Percentiles rank a stretch among this genome's conserved stretches.
These are phyloP conservation scores for Exophiala calicioides DNA, from an alignment of 2,329 filamentous ascomycete species.

Conservation along the genomic window DNA sequence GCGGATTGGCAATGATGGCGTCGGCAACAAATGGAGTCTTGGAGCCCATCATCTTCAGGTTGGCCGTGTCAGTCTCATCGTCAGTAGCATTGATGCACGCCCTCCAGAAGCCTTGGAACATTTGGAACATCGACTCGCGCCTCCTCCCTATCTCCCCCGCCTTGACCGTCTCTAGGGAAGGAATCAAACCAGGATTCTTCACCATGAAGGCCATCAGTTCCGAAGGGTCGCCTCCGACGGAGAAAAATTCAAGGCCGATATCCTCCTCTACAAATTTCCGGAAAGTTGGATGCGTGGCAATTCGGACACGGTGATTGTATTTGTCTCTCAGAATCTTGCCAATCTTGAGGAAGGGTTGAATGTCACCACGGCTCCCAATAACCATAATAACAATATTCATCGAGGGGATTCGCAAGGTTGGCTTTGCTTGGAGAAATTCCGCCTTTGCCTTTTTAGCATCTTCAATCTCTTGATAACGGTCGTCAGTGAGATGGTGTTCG, in stretches of 20 bases:
- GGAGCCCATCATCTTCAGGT: constrained; percentile 65
- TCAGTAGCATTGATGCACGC: constrained; percentile 70
- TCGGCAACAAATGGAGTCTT: constrained; percentile 45
- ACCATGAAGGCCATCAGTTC: constrained; percentile 90
- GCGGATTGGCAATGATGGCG: constrained; percentile 43
- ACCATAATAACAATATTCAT: constrained; percentile 84
- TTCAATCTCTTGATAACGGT: constrained; percentile 35
- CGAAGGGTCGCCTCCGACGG: constrained; percentile 73
- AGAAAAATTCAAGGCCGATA: constrained; percentile 75
- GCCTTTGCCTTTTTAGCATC: constrained; percentile 17
- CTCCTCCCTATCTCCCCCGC: constrained; percentile 70
- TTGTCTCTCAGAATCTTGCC: constrained; percentile 70
- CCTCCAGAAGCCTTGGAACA: constrained; percentile 82
- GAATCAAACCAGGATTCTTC: constrained; percentile 74
- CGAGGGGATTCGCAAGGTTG: constrained; percentile 43
- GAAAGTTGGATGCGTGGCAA: constrained; percentile 78
- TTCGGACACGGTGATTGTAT: constrained; percentile 72
- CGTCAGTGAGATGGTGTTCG: constrained; percentile 52
- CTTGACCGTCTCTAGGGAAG: constrained; percentile 69
- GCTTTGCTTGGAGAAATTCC: constrained; percentile 31
- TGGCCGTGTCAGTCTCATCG: constrained; percentile 62
- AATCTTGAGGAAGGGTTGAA: constrained; percentile 76
- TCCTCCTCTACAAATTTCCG: constrained; percentile 73
- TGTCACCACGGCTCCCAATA: constrained; percentile 76
- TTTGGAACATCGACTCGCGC: constrained; percentile 71